Conservation (phyloP, 2,329 filamentous ascomycete species). For the Diaporthe destruens region DNA sequence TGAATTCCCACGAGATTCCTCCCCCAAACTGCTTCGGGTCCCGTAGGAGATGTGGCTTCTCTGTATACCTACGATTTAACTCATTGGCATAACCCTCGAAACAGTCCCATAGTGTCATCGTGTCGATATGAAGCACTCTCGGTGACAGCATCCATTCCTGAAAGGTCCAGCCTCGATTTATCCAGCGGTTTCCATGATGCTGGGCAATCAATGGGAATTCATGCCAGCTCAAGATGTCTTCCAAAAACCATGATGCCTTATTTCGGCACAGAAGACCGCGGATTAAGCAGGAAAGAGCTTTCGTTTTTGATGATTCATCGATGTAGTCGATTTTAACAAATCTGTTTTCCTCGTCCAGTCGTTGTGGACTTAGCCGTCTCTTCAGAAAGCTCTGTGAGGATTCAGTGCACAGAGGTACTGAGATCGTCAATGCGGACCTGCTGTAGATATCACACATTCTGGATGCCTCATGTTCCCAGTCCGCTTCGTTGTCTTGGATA, state of each 20-base stretch:
- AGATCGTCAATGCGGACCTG: slow-evolving; percentile 44
- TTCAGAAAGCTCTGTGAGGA: slow-evolving; percentile 8
- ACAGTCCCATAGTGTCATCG: neutral
- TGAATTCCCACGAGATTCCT: neutral
- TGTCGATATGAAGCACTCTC: too few relatives aligned
- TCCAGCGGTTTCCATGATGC: neutral
- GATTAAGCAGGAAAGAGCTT: too few relatives aligned
- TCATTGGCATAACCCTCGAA: neutral
- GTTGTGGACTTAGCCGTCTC: too few relatives aligned
- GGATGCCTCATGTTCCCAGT: slow-evolving; percentile 43
- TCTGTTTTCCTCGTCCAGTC: too few relatives aligned
- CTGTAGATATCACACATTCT: slow-evolving; percentile 48
- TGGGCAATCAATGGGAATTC: neutral
- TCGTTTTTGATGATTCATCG: accelerated
- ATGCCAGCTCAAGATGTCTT: neutral
- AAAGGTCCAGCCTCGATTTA: neutral
- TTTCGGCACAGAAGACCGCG: accelerated
- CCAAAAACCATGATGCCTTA: neutral
- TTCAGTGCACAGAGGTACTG: neutral
- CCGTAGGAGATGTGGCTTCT: neutral
- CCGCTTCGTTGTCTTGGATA: slow-evolving; percentile 45
- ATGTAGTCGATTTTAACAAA: too few relatives aligned
- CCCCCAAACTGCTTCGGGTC: neutral
- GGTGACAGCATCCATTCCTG: too few relatives aligned
- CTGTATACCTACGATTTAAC: too few relatives aligned